phyloP scores from a whole-genome alignment of 2,329 filamentous ascomycete genomes.

The Ophiostoma sp. region DNA sequence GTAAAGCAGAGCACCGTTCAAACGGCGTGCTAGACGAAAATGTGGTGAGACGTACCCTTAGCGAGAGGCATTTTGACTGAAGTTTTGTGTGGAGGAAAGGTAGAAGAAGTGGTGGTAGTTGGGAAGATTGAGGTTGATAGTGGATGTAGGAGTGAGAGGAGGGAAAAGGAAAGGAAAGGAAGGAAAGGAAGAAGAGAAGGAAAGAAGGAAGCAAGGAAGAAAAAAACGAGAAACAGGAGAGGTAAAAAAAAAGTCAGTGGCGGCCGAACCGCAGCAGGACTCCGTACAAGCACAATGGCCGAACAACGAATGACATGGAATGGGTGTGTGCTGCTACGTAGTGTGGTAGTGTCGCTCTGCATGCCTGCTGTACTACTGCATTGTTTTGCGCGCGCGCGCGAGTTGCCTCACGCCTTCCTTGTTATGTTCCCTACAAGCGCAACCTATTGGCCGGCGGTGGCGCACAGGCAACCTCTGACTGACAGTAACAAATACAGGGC shows the following conservation, averaged over 20 bases:
- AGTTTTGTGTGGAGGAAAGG: constrained; percentile 28
- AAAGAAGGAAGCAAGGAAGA: background rate
- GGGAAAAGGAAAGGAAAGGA: background rate
- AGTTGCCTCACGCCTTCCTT: background rate
- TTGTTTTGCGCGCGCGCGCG: background rate
- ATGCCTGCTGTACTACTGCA: background rate
- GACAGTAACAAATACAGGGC: no score
- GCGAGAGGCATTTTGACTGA: constrained; percentile 40
- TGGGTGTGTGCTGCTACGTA: background rate
- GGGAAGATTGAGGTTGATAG: constrained; percentile 24
- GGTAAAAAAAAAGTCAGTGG: background rate
- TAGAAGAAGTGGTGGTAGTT: constrained; percentile 20
- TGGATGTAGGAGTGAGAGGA: constrained; percentile 7
- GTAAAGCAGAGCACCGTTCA: background rate
- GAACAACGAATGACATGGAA: constrained; percentile 15
- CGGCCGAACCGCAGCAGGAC: background rate
- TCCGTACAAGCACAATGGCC: background rate
- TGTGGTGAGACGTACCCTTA: constrained; percentile 39
- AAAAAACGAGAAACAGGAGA: constrained; percentile 9
- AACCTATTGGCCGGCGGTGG: no score
- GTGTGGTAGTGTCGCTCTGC: background rate
- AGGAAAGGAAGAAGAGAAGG: background rate
- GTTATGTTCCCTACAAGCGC: background rate
- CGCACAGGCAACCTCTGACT: no score
- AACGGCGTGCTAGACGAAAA: background rate